phyloP scores from a whole-genome alignment of 352 stramenopile genomes.

The Globisporangium lucens region DNA sequence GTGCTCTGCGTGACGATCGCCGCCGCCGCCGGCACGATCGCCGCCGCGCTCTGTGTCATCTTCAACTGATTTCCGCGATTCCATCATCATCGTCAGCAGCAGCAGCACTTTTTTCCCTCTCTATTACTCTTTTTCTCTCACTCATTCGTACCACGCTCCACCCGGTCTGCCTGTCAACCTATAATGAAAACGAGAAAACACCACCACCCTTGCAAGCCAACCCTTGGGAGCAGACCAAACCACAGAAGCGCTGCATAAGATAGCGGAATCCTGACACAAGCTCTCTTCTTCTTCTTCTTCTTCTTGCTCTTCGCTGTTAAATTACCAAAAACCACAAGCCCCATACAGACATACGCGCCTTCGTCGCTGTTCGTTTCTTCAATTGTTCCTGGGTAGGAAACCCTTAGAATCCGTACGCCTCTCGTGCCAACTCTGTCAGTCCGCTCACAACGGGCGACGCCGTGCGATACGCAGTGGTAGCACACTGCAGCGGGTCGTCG shows the following conservation, averaged over 20 bases:
- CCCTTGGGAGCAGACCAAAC: not conserved
- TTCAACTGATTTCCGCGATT: constrained; percentile 31
- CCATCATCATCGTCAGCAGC: not conserved
- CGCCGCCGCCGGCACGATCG: constrained; percentile 50
- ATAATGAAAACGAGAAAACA: constrained; percentile 2
- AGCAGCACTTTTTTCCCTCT: not conserved
- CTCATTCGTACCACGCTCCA: not conserved
- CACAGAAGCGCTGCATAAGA: not conserved
- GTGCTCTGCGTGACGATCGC: constrained; percentile 52
- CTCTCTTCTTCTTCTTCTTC: not conserved
- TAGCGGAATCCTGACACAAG: not conserved
- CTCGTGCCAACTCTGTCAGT: constrained; percentile 31
- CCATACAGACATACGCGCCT: not conserved
- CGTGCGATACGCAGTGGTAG: constrained; percentile 33
- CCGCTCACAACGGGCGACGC: constrained; percentile 26
- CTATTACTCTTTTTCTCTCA: not conserved
- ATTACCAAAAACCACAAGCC: constrained; percentile 1
- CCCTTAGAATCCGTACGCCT: constrained; percentile 53
- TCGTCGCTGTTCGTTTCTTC: not conserved
- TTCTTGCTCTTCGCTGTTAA: constrained; percentile 2
- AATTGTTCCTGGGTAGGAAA: not conserved
- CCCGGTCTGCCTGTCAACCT: not conserved
- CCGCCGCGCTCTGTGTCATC: constrained; percentile 57
- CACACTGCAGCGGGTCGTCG: constrained; percentile 63
- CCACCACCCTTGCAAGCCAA: not conserved